Base-by-base conservation (phyloP, 371 early-diverging fungal species). In the Smittium culicis region DNA sequence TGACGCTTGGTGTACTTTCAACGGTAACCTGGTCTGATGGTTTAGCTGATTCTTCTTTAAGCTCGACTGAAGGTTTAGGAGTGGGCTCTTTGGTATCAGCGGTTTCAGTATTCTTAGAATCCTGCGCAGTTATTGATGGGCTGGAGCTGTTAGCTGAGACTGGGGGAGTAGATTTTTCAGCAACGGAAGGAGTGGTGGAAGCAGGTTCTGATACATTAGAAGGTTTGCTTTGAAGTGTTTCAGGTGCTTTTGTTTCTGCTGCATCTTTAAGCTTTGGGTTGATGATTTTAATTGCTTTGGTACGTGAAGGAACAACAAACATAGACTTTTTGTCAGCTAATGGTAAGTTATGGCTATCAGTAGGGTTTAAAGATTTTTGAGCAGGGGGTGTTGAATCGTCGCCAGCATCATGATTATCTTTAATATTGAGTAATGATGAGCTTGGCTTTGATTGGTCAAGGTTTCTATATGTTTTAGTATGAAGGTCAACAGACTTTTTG, bases 401-500 rank as follows among this genome's bases (percentile, higher is more conserved):
- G 54, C 77, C 76, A n/a, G n/a, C n/a, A 34, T 69, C 77, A 11
- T 75, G 70, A 27, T 79, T 77, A 60, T 73, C 69, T 69, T 62
- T 57, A 62, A 14, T 32, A 25, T 45, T 45, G 45, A 45, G 5
- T 11, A 45, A 5, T 5, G 20, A 5, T 45, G 5, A 20, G 20
- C 45, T 45, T 11, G 45, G 45, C 45, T 45, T 45, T 11, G 45
- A 45, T 11, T 45, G 45, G 45, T 45, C 45, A 11, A 45, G 11
- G 20, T 20, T 45, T 45, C 20, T 45, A 20, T 45, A 45, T n/a
- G 66, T 77, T 57, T 56, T 71, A 54, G 66, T 75, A 54, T 70
- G 75, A 65, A 84, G 73, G 70, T 84, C 80, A 69, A 88, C 80
- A 60, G 85, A 85, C 65, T 84, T 77, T 70, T 81, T 84, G 32